phyloP scores from a whole-genome alignment of 2,329 filamentous ascomycete species.

The Magnaporthiopsis rhizophila region DNA sequence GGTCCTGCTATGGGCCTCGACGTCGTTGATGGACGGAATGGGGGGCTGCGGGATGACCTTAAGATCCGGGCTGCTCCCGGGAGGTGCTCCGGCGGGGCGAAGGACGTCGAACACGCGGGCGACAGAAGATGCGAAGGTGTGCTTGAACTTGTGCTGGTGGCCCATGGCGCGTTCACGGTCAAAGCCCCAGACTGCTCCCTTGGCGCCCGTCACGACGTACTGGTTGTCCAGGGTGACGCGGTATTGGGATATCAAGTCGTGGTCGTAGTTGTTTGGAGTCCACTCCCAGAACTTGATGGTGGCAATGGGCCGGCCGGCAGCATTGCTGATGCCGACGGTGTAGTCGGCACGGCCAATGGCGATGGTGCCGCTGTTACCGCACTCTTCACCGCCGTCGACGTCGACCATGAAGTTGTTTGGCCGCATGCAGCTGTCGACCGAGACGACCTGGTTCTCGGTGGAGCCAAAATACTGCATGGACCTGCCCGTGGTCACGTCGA shows the following conservation, averaged over 20 bases:
- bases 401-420: constrained; percentile 52
- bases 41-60: constrained; percentile 81
- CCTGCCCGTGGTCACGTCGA: constrained; percentile 78
- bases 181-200: constrained; percentile 76
- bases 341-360: constrained; percentile 85
- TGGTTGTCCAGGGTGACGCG: constrained; percentile 71
- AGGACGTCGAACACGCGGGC: constrained; percentile 85
- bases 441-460: constrained; percentile 4
- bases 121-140: constrained; percentile 68
- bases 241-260: constrained; percentile 80
- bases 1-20: constrained; percentile 46
- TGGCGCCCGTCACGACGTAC: constrained; percentile 81
- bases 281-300: constrained; percentile 92
- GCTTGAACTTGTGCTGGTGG: constrained; percentile 53
- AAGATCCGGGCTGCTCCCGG: constrained; percentile 63
- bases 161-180: constrained; percentile 52
- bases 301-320: constrained; percentile 67
- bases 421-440: constrained; percentile 59
- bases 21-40: constrained; percentile 35
- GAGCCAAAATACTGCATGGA: constrained; percentile 6
- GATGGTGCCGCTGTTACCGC: constrained; percentile 70
- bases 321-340: constrained; percentile 74
- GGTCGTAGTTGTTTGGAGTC: constrained; percentile 85
- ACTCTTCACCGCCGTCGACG: constrained; percentile 63
- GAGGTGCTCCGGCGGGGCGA: constrained; percentile 56